These are phyloP conservation scores for Gonapodya sp. DNA, from an alignment of 192 early-diverging fungal species.

Conservation along the genomic window DNA sequence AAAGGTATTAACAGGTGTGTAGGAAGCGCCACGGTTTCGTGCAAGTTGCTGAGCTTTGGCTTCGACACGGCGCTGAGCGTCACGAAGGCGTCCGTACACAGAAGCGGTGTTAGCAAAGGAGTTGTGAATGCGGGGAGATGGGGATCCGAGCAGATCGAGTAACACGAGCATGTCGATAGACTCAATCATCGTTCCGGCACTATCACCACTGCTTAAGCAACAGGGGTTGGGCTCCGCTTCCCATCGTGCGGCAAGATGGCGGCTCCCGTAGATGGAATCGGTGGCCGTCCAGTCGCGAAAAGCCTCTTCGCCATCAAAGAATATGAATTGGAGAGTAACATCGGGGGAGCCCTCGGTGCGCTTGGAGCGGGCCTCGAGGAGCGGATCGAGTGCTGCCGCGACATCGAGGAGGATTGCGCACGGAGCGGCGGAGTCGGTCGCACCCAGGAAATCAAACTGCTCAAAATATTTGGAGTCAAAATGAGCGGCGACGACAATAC, in stretches of 20 bases:
- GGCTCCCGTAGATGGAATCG: conserved; percentile 86
- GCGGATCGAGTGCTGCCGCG: conserved; percentile 55
- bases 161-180: conserved; percentile 79
- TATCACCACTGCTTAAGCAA: conserved; percentile 15
- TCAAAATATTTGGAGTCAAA: conserved; percentile 81
- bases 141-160: conserved; percentile 74
- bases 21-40: conserved; percentile 19
- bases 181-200: conserved; percentile 33
- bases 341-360: conserved; percentile 21
- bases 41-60: conserved; percentile 16
- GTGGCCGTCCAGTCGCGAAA: conserved; percentile 59
- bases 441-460: conserved; percentile 65
- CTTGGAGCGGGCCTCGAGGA: conserved; percentile 34
- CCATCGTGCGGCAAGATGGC: conserved; percentile 78
- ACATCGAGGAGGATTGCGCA: conserved; percentile 84
- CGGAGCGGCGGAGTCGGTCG: conserved; percentile 83
- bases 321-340: conserved; percentile 77
- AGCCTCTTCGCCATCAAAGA: conserved; percentile 97
- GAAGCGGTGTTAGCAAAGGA: conserved; percentile 54
- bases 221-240: conserved; percentile 28
- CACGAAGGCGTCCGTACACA: conserved; percentile 56
- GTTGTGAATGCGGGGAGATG: conserved; percentile 40
- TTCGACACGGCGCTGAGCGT: conserved; percentile 58
- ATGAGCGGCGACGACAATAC: conserved; percentile 83
- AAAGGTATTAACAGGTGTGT: conserved; percentile 10